Evolutionary conservation across 225 moss, liverwort and hornwort species (phyloP), one percentile per base, ranked within the genome.

Genomic region (Antitrichia curtipendula): DNA sequence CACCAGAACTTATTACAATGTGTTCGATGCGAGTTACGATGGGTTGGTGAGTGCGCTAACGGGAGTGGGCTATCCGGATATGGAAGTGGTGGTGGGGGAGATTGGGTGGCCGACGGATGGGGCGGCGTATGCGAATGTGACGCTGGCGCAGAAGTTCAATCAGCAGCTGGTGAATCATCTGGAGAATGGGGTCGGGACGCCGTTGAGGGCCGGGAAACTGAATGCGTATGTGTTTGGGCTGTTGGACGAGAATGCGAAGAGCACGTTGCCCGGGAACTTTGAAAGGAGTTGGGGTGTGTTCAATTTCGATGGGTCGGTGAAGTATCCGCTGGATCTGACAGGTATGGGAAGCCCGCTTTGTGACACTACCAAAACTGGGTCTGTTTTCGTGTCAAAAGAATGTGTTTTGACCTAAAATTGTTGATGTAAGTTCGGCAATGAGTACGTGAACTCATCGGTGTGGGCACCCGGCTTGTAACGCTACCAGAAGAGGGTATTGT

Each of bases 21-120:
- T 96, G 8, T 96, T 98, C 52, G 97, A 98, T 63, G 97, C 96
- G 13, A 92, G 95, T 56, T 95, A 93, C 36, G 97, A 98, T 86
- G 94, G 92, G 16, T 50, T 98, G 47, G 96, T 93, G 47, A 84
- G 92, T 47, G 95, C 97, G 3, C 78, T 98, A 69, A 82, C 72
- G 0, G 84, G 78, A 62, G 91, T 84, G 14, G 96, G 96, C 6
- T 94, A 83, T 36, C 93, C 96, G 2, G 23, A 91, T 27, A 94
- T 98, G 96, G 29, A 73, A 41, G 83, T 98, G 7, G 79, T 87
- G 16, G 92, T 98, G 43, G 97, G 97, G 4, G 97, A 98, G 86
- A 92, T 98, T 23, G 97, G 97, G 4, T 98, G 97, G 97, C 97
- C 97, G 1, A 98, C 97, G 4, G 96, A 98, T 64, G 97, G 97